phyloP scores from a whole-genome alignment of 805 yeast genomes.

The Saccharomyces paradoxus region DNA sequence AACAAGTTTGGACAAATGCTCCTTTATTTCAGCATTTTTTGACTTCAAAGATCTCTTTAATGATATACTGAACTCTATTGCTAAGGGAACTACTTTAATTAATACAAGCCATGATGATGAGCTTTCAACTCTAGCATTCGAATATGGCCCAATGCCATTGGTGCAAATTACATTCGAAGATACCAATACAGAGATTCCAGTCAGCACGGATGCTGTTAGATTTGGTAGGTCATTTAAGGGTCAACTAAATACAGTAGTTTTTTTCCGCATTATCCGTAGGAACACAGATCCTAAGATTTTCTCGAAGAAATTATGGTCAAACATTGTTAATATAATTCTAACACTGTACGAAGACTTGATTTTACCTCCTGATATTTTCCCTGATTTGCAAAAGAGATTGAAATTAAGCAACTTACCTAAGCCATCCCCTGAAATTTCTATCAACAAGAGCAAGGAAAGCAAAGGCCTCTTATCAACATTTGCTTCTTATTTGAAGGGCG shows the following conservation, averaged over 20 bases:
- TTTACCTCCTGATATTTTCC: constrained; percentile 55
- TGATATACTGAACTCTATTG: constrained; percentile 53
- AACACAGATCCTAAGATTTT: constrained; percentile 39
- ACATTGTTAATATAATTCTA: constrained; percentile 50
- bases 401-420: constrained; percentile 47
- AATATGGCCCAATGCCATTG: constrained; percentile 27
- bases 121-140: constrained; percentile 4
- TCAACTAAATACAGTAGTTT: constrained; percentile 77
- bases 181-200: constrained; percentile 51
- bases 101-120: constrained; percentile 12
- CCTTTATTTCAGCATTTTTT: constrained; percentile 64
- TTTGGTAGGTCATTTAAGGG: constrained; percentile 90
- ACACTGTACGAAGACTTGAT: constrained; percentile 66
- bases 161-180: constrained; percentile 41
- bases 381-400: constrained; percentile 52
- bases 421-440: constrained; percentile 58
- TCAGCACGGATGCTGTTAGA: constrained; percentile 71
- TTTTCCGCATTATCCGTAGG: constrained; percentile 66
- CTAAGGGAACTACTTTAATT: constrained; percentile 62
- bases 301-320: constrained; percentile 45
- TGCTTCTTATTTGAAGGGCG: constrained; percentile 88
- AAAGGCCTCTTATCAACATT: constrained; percentile 85
- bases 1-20: constrained; percentile 79
- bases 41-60: constrained; percentile 51
- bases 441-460: constrained; percentile 54